Conservation (phyloP, 2,329 filamentous ascomycete genomes). For the Talaromyces rugulosus region DNA sequence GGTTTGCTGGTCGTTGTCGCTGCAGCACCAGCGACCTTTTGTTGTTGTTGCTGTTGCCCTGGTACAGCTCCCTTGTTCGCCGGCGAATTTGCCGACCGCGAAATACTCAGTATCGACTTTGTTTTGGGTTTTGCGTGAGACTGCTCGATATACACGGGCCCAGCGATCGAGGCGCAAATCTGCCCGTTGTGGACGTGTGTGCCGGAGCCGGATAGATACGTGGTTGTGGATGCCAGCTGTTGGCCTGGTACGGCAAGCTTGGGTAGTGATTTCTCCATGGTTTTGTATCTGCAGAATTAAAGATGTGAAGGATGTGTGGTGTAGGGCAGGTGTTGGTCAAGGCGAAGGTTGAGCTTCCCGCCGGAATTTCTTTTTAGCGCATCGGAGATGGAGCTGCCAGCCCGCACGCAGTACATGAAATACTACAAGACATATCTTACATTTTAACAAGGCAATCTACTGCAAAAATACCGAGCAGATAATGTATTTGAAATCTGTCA, state of each 20-base stretch:
- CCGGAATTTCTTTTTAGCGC: not conserved
- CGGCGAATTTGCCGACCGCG: constrained; percentile 15
- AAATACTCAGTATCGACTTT: constrained; percentile 39
- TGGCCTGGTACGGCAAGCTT: constrained; percentile 74
- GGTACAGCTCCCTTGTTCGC: not conserved
- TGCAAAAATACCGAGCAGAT: not conserved
- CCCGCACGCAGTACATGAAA: not conserved
- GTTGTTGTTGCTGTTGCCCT: constrained; percentile 1
- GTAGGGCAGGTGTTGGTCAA: not conserved
- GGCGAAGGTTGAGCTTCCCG: not conserved
- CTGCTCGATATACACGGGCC: constrained; percentile 57
- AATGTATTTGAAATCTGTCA: not conserved
- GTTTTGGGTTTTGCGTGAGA: constrained; percentile 28
- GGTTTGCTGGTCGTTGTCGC: constrained; percentile 24
- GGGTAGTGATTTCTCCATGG: constrained; percentile 32
- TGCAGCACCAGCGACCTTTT: not conserved
- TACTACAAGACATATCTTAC: not conserved
- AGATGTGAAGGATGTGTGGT: not conserved
- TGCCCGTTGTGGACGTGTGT: constrained; percentile 74
- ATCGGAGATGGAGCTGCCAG: not conserved
- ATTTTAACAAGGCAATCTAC: not conserved
- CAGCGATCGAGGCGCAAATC: constrained; percentile 78
- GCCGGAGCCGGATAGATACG: constrained; percentile 71
- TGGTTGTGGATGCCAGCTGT: constrained; percentile 62
- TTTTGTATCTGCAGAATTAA: not conserved